Conservation (phyloP, 2,329 filamentous ascomycete species). For the Bimuria novae-zelandiae region DNA sequence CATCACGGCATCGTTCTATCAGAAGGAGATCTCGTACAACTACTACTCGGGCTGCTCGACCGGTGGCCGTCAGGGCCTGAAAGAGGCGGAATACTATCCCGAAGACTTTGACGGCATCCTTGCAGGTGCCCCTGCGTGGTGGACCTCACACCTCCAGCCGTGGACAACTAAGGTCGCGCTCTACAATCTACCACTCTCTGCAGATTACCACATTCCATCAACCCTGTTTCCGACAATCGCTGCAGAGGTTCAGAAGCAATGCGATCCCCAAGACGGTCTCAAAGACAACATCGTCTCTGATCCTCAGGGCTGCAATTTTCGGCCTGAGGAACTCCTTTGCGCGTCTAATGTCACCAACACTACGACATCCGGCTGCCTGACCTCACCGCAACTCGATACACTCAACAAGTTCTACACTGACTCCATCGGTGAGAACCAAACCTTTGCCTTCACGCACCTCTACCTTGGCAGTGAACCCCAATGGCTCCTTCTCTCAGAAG, state of each 20-base stretch:
- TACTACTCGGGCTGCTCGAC: slow-evolving; percentile 65
- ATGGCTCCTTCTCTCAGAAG: slow-evolving; percentile 45
- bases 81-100: slow-evolving; percentile 58
- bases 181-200: slow-evolving; percentile 54
- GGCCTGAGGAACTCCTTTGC: slow-evolving; percentile 48
- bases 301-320: slow-evolving; percentile 50
- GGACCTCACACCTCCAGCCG: slow-evolving; percentile 52
- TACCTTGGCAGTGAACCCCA: slow-evolving; percentile 46
- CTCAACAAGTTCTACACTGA: slow-evolving; percentile 50
- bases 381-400: slow-evolving; percentile 48
- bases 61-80: slow-evolving; percentile 63
- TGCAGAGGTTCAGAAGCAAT: slow-evolving; percentile 53
- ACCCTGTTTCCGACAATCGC: slow-evolving; percentile 52
- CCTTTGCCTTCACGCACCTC: slow-evolving; percentile 49
- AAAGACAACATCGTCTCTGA: slow-evolving; percentile 55
- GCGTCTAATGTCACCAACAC: slow-evolving; percentile 31
- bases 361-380: slow-evolving; percentile 50
- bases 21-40: slow-evolving; percentile 48
- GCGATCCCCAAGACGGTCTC: slow-evolving; percentile 56
- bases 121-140: slow-evolving; percentile 60
- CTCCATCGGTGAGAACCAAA: slow-evolving; percentile 48
- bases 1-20: slow-evolving; percentile 56
- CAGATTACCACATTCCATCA: slow-evolving; percentile 51
- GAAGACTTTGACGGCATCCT: slow-evolving; percentile 63
- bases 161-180: slow-evolving; percentile 53